Evolutionary conservation across 2,329 filamentous ascomycete species (phyloP).

Genomic region (Emericellopsis atlantica): DNA sequence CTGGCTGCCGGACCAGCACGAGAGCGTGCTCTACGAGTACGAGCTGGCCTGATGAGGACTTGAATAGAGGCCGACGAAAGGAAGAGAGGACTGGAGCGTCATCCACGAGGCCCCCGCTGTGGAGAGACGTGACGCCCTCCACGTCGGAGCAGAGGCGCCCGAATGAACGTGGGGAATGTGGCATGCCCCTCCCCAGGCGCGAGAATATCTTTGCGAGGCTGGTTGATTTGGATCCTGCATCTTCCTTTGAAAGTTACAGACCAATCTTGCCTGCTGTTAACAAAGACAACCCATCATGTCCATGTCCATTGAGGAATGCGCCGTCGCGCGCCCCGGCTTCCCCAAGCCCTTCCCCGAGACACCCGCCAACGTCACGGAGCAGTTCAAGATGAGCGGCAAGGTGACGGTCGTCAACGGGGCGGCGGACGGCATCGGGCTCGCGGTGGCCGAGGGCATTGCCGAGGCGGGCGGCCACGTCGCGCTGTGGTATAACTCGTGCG

Average conservation of each 20-base stretch:
- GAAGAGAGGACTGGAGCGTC: too few species aligned
- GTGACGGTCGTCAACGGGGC: constrained; percentile 30
- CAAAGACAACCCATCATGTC: constrained; percentile 19
- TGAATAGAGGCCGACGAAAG: too few species aligned
- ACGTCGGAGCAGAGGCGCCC: too few species aligned
- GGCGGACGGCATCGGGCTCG: constrained; percentile 28
- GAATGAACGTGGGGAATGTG: too few species aligned
- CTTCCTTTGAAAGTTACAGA: too few species aligned
- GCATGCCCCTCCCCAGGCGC: too few species aligned
- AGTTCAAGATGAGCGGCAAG: constrained; percentile 26
- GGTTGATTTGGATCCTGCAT: too few species aligned
- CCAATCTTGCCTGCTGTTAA: too few species aligned
- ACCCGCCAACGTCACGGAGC: constrained; percentile 28
- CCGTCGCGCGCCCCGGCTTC: constrained; percentile 16
- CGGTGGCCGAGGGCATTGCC: constrained; percentile 30
- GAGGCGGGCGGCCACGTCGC: constrained; percentile 29
- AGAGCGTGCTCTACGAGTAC: constrained; percentile 32
- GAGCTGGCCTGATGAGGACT: constrained; percentile 20
- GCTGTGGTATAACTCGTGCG: constrained; percentile 17
- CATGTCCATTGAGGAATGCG: constrained; percentile 19
- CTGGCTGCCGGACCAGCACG: constrained; percentile 32
- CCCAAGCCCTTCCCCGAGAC: constrained; percentile 17
- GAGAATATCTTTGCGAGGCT: too few species aligned
- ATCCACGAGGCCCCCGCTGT: too few species aligned
- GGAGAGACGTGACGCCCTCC: too few species aligned